These are phyloP conservation scores for Dactylonectria macrodidyma DNA, from an alignment of 2,329 filamentous ascomycete genomes.

Conservation along the genomic window DNA sequence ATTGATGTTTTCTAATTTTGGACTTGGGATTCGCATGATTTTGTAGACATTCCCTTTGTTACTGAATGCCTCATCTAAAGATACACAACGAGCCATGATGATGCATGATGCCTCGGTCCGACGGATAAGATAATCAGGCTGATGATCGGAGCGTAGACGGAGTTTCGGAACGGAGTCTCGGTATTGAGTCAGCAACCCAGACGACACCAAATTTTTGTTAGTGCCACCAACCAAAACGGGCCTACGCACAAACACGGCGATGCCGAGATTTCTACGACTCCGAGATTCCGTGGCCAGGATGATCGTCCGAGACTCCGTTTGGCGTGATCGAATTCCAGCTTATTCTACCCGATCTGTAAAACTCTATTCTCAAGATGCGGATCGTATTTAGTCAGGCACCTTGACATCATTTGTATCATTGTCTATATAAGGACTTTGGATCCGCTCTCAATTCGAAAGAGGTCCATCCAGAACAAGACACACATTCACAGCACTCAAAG, in stretches of 20 bases:
- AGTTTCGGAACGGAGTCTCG: constrained; percentile 26
- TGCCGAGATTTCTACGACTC: background rate
- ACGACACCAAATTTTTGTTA: background rate
- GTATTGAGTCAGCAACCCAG: background rate
- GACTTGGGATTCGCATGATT: background rate
- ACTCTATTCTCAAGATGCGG: background rate
- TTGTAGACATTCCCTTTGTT: background rate
- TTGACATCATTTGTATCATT: background rate
- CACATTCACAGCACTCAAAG: background rate
- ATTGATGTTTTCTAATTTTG: background rate
- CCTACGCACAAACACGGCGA: background rate
- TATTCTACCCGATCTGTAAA: background rate
- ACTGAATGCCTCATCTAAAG: background rate
- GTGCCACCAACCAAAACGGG: background rate
- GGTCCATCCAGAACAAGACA: background rate
- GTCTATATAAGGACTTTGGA: background rate
- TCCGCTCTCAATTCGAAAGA: background rate
- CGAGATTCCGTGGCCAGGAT: background rate
- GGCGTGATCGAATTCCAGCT: background rate
- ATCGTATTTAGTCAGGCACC: background rate
- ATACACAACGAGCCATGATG: background rate
- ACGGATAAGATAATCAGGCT: background rate
- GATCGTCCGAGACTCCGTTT: background rate
- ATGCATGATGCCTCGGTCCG: background rate
- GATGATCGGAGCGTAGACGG: background rate